Evolutionary conservation across 768 basidiomycete genomes (phyloP), one percentile per base, ranked within the genome.

Genomic region (Rhodocollybia butyracea): DNA sequence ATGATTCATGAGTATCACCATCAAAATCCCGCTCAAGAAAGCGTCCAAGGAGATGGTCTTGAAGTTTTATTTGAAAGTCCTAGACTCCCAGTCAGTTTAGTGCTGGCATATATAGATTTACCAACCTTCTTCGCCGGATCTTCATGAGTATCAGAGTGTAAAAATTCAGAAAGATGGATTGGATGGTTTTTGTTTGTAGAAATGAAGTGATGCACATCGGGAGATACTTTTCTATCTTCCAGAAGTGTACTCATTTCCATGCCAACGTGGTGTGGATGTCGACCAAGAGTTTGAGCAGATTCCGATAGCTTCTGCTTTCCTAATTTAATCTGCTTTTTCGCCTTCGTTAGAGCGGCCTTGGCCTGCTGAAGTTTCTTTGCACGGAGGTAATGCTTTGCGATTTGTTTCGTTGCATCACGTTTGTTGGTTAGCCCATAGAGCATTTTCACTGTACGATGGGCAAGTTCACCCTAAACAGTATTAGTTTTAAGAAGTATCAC

Each of bases 381-480:
- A 0, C 51, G 39, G 2, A 59, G 50, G 36, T 63, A 45, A 7
- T 56, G 55, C 13, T 31, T 60, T 0, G 67, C 64, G 26, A 76
- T 75, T 2, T 67, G 64, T 0, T 36, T 26, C 0, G 30, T 60
- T n/a, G 48, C 39, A 4, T 59, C 47, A 31, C 58, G 62, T 50
- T 72, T 69, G 60, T 70, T 67, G 7, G 68, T 64, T 0, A 60
- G 32, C 0, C 60, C 52, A 46, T 73, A 77, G 40, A 68, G 70
- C 0, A 39, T 47, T 57, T 79, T 77, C 8, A 68, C 66, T 0
- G 51, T 45, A 0, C 56, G 58, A 51, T 78, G 77, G 52, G 75
- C 68, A 0, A 68, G 64, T 56, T 78, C 73, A 2, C 71, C 70
- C 75, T 76, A 30, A 12, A 31, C 17, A n/a, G n/a, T n/a, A n/a